Base-by-base conservation (phyloP, 2,329 filamentous ascomycete genomes). In the Cercospora sp. region DNA sequence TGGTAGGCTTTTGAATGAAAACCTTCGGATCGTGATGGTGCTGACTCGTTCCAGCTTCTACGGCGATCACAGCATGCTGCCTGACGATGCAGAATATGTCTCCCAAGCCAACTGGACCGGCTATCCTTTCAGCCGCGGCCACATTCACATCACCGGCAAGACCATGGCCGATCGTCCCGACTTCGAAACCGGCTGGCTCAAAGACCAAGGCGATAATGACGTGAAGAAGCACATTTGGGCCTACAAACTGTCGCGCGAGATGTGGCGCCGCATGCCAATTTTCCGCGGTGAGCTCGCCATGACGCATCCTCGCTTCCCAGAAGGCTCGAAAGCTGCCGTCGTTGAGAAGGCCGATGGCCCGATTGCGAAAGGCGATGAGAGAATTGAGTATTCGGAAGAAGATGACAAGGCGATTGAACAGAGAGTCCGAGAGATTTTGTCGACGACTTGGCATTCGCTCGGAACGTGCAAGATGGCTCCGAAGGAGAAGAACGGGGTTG, bases 241-340 rank as follows among this genome's bases (percentile, higher is more conserved):
- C 0, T 91, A 91, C 80, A 91, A 91, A 77, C 86, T 85, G 72
- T 82, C 83, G n/a, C 86, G 89, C 2, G 88, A 89, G 76, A 84
- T 90, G 63, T 79, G 83, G 23, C 84, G 88, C 2, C 84, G 87
- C 13, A 85, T 86, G 73, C 77, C 82, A 2, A 80, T 82, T 66
- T 89, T 84, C 77, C 77, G 77, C 9, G 81, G 82, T 30, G 79
- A 82, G 68, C 65, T 83, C n/a, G 75, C 73, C 1, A 72, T 69
- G 16, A 74, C 72, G 5, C 81, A 82, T 64, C 81, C 81, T 8
- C 63, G 68, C 3, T 82, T 82, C 67, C 73, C 80, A 13, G 72
- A 74, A 5, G 77, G 74, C n/a, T 79, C 77, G 61, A 88, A 87
- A 81, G 86, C 73, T 45, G 77, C 79, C 5, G 69, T 72, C 0